These are phyloP conservation scores for Diaporthe ampelina DNA, from an alignment of 2,329 filamentous ascomycete genomes.

Conservation along the genomic window DNA sequence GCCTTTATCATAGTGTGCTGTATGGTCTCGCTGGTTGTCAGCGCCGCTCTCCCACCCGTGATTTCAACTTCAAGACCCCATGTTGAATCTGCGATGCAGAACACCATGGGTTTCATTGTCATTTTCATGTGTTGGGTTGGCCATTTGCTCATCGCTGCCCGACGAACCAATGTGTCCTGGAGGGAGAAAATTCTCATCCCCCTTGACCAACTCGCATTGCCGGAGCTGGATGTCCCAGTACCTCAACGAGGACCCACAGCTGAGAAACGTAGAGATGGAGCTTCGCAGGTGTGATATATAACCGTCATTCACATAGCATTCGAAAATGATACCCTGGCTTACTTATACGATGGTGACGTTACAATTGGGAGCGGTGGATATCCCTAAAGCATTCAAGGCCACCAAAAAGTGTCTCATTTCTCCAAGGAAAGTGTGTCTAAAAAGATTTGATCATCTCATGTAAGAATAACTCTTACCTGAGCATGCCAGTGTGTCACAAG, in stretches of 20 bases:
- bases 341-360: not conserved
- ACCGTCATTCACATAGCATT: no score
- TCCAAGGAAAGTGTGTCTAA: no score
- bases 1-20: slow-evolving; percentile 49
- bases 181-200: slow-evolving; percentile 23
- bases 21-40: slow-evolving; percentile 49
- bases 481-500: no score
- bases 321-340: not conserved
- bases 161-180: not conserved
- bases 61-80: slow-evolving; percentile 36
- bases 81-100: slow-evolving; percentile 27
- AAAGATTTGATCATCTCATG: no score
- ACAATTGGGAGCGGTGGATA: no score
- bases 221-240: slow-evolving; percentile 15
- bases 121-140: slow-evolving; percentile 28
- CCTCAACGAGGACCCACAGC: not conserved
- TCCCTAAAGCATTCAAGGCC: no score
- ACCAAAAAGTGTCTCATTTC: no score
- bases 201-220: slow-evolving; percentile 15
- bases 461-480: no score
- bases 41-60: slow-evolving; percentile 45
- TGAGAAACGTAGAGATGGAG: not conserved
- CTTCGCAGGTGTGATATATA: not conserved
- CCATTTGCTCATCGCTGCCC: slow-evolving; percentile 4
- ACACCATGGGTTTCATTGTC: slow-evolving; percentile 31